A percentile compares a stretch with the other conserved stretches of the same genome.
phyloP scores from a whole-genome alignment of 1,284 basidiomycete genomes.

The Hymenochaete sp. region DNA sequence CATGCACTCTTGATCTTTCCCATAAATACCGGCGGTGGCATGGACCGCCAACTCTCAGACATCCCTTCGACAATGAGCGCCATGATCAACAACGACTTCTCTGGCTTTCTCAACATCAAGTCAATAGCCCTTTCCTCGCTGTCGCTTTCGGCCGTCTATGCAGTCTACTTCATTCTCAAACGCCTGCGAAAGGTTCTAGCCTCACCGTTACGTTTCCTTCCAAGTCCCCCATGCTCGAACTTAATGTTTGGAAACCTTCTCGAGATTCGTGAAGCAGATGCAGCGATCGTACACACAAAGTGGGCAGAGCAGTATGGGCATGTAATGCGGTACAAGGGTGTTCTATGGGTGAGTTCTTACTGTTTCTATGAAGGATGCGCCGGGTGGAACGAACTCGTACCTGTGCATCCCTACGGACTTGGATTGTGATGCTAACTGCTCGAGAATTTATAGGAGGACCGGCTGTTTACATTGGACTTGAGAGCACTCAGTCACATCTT shows the following conservation, averaged over 20 bases:
- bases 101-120: no score
- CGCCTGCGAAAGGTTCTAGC: no score
- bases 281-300: constrained; percentile 36
- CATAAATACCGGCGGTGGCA: no score
- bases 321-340: constrained; percentile 38
- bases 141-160: no score
- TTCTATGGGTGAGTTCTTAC: constrained; percentile 41
- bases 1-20: no score
- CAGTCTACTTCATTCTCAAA: no score
- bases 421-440: neutral
- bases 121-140: no score
- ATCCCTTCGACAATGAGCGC: no score
- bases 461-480: constrained; percentile 39
- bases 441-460: constrained; percentile 27
- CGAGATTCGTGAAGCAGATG: constrained; percentile 33
- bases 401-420: neutral
- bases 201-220: constrained; percentile 39
- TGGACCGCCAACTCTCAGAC: no score
- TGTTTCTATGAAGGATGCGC: no score
- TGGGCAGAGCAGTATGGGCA: constrained; percentile 51
- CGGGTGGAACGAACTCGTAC: no score
- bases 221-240: constrained; percentile 41
- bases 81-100: no score
- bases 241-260: constrained; percentile 46
- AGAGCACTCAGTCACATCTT: constrained; percentile 44